phyloP scores from a whole-genome alignment of 2,329 filamentous ascomycete species.

The Penicillium frequentans region DNA sequence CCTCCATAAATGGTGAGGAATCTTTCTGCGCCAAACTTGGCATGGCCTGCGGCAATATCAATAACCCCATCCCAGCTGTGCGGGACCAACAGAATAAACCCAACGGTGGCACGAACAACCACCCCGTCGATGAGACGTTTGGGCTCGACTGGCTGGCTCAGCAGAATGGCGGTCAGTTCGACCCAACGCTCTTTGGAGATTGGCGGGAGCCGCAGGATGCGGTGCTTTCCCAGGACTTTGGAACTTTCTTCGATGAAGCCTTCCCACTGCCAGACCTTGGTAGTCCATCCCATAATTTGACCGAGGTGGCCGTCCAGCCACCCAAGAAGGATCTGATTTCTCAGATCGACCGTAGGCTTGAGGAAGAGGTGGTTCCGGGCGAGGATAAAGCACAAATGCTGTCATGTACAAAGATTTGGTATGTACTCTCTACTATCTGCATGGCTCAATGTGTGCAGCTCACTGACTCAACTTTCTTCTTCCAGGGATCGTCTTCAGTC shows the following conservation, averaged over 20 bases:
- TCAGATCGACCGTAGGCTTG: slow-evolving; percentile 69
- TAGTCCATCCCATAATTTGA: slow-evolving; percentile 70
- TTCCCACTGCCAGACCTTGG: slow-evolving; percentile 75
- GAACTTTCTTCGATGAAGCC: slow-evolving; percentile 72
- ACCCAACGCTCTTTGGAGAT: slow-evolving; percentile 86
- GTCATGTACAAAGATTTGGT: slow-evolving; percentile 93
- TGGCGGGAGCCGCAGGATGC: slow-evolving; percentile 90
- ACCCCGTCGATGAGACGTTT: slow-evolving; percentile 18
- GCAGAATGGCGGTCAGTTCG: slow-evolving; percentile 83
- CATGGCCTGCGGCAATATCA: slow-evolving; percentile 47
- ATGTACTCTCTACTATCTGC: slow-evolving; percentile 42
- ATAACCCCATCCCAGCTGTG: slow-evolving; percentile 44
- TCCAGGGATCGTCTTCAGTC: slow-evolving; percentile 86
- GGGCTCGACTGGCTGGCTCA: slow-evolving; percentile 68
- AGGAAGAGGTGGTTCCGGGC: slow-evolving; percentile 66
- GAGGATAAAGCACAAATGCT: slow-evolving; percentile 65
- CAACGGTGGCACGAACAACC: slow-evolving; percentile 31
- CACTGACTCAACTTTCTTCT: slow-evolving; percentile 49
- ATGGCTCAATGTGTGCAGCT: neutral
- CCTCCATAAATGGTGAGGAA: slow-evolving; percentile 43
- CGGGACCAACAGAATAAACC: slow-evolving; percentile 27
- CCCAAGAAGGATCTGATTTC: slow-evolving; percentile 71
- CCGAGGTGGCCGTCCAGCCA: slow-evolving; percentile 33
- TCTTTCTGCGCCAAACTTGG: slow-evolving; percentile 47
- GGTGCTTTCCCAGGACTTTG: slow-evolving; percentile 70